Evolutionary conservation across 345 rosid species (phyloP).

Genomic region (Boechera stricta): DNA sequence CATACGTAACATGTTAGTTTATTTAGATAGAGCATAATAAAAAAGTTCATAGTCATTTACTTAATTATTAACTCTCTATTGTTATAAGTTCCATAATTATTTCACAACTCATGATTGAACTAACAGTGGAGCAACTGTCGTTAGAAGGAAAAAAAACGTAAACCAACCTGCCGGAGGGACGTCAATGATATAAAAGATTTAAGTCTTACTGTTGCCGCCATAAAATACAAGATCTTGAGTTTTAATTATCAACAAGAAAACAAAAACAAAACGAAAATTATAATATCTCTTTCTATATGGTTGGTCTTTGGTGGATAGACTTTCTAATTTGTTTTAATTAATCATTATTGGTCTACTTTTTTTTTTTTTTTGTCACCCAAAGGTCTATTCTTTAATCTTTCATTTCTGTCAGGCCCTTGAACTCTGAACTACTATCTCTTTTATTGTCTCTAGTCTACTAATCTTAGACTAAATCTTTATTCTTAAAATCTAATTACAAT

Average conservation of each 20-base stretch:
- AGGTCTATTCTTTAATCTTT: slow-evolving; percentile 13
- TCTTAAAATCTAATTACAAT: neutral
- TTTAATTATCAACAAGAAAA: neutral
- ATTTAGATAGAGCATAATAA: too few relatives aligned
- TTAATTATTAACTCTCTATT: too few relatives aligned
- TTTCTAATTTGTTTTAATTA: neutral
- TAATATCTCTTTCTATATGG: neutral
- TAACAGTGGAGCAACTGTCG: too few relatives aligned
- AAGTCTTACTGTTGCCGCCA: neutral
- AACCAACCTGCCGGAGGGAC: too few relatives aligned
- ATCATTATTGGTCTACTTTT: slow-evolving; percentile 21
- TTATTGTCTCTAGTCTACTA: slow-evolving; percentile 11
- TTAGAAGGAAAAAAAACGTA: too few relatives aligned
- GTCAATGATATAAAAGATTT: too few relatives aligned
- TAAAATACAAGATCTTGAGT: slow-evolving; percentile 2
- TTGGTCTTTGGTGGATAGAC: slow-evolving; percentile 21
- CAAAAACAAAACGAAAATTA: neutral
- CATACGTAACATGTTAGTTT: too few relatives aligned
- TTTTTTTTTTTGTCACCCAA: too few relatives aligned
- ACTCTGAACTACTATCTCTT: neutral
- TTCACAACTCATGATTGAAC: too few relatives aligned
- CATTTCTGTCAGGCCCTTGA: slow-evolving; percentile 12
- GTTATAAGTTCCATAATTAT: too few relatives aligned
- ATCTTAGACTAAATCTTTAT: slow-evolving; percentile 4
- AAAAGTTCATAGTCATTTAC: too few relatives aligned